Evolutionary conservation across 148 eudicot species (phyloP), one percentile per base, ranked within the genome.

Genomic region (Cornus kousa): DNA sequence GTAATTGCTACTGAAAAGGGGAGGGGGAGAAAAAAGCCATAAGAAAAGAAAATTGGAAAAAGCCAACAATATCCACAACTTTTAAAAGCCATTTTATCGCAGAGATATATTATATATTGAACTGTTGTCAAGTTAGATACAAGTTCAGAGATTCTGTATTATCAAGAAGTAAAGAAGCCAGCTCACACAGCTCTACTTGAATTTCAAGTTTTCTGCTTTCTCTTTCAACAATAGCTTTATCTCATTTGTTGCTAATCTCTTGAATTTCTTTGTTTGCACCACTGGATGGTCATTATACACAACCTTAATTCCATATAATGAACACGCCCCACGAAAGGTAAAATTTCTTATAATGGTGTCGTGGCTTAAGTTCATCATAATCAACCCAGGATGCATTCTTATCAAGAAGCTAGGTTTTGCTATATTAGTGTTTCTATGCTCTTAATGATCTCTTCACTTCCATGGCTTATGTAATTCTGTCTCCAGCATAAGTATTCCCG

Each of bases 141-240:
- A 39, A 71, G 71, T 75, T 71, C 70, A 64, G 50, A 60, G 22
- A 57, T 71, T 32, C 19, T 71, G 71, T 72, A 62, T 40, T 17
- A 39, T 40, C 43, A 7, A 16, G 66, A 17, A 20, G 24, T 74
- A 22, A 70, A 59, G 24, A 28, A 22, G 70, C 22, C 23, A 64
- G 43, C 33, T n/a, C 19, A 39, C 19, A 39, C 3, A 62, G 66
- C 66, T 24, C 39, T 66, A 3, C 46, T 43, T 35, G 7, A 46
- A 67, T 62, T 33, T 48, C 23, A 13, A 14, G 59, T 2, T 4
- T 53, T 60, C 10, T 60, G 66, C 11, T 5, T 9, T 62, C 7
- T 53, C 37, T 35, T 4, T 62, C 19, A 62, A 5, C 22, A 62
- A 0, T n/a, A 62, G 24, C 66, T 62, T 60, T n/a, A 20, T 62